Evolutionary conservation across 1,284 basidiomycete genomes (phyloP).

Genomic region (Ceratobasidium sp.): DNA sequence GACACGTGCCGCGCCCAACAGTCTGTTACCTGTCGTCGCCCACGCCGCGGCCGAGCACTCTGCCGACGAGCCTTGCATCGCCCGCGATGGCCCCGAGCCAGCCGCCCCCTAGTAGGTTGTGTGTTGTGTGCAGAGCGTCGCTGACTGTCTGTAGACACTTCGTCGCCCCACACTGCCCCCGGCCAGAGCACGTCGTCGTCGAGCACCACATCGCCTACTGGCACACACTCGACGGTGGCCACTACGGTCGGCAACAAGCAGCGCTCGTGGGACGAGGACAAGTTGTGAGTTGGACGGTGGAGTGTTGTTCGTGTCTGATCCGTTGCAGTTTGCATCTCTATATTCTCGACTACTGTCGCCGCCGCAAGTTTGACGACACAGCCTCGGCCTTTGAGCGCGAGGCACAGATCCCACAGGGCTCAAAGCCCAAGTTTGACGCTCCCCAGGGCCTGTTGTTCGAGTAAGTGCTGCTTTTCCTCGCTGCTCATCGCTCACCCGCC

Average conservation of each 20-base stretch:
- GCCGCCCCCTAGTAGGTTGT: conserved; percentile 14
- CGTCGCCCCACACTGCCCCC: conserved; percentile 23
- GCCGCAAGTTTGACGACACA: conserved; percentile 74
- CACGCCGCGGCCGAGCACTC: neutral
- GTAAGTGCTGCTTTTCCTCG: conserved; percentile 54
- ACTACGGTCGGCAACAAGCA: conserved; percentile 26
- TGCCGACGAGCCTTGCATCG: neutral
- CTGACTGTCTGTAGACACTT: conserved; percentile 7
- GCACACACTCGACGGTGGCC: conserved; percentile 26
- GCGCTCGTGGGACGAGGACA: conserved; percentile 61
- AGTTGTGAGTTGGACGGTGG: conserved; percentile 51
- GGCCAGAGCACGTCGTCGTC: conserved; percentile 36
- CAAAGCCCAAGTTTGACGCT: conserved; percentile 76
- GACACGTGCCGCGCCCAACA: conserved; percentile 29
- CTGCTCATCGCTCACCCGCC: neutral
- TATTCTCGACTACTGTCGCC: conserved; percentile 80
- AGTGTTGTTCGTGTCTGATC: neutral
- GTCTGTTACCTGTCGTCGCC: conserved; percentile 23
- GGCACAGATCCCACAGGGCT: conserved; percentile 65
- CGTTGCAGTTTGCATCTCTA: conserved; percentile 61
- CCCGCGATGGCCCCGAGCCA: conserved; percentile 29
- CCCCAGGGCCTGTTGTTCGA: conserved; percentile 81
- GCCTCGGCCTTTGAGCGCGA: conserved; percentile 67
- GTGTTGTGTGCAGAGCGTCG: neutral
- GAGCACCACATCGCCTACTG: conserved; percentile 27